Conservation (phyloP, 257 asterid species). For the Voacanga thouarsii region DNA sequence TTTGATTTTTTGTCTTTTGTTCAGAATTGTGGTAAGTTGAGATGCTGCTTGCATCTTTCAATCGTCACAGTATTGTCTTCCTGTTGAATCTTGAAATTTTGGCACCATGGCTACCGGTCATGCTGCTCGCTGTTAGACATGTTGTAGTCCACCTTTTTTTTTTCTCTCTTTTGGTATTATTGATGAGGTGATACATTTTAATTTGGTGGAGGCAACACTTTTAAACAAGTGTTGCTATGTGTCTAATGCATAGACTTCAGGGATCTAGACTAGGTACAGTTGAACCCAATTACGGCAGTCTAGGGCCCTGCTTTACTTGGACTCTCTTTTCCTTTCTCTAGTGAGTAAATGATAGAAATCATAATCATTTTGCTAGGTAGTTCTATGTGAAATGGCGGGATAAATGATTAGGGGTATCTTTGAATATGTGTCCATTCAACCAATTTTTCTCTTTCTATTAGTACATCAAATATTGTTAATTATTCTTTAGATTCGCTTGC, state of each 20-base stretch:
- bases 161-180: neutral
- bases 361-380: neutral
- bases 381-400: neutral
- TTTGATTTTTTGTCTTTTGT: neutral
- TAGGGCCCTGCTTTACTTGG: neutral
- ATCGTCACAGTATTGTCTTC: neutral
- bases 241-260: neutral
- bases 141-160: neutral
- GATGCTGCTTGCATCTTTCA: neutral
- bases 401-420: neutral
- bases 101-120: neutral
- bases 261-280: neutral
- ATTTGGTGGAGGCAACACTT: neutral
- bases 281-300: neutral
- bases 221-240: no score
- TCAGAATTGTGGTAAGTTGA: neutral
- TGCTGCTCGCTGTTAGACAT: neutral
- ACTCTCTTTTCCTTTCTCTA: neutral
- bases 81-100: neutral
- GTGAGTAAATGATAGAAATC: neutral
- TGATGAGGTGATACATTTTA: neutral
- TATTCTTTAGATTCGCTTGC: neutral
- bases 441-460: neutral
- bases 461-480: neutral
- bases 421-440: neutral